Percentiles rank a stretch among this genome's conserved stretches.
Evolutionary conservation across 345 rosid genomes (phyloP).

Genomic region (Heritiera littoralis): DNA sequence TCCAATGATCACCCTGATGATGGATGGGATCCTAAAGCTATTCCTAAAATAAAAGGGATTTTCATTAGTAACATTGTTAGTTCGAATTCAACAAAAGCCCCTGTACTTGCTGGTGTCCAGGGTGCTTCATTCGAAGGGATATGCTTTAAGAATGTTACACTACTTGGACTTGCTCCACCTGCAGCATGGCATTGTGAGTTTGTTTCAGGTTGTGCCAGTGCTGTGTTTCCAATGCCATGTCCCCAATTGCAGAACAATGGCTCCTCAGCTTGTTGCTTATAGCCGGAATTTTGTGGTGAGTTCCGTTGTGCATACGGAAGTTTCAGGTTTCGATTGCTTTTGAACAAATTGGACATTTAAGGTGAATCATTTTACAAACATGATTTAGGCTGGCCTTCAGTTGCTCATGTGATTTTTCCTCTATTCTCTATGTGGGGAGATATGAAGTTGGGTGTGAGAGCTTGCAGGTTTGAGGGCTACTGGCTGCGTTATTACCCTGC

Average conservation of each 20-base stretch:
- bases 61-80: constrained; percentile 61
- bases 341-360: constrained; percentile 1
- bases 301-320: background rate
- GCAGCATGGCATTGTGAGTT: constrained; percentile 80
- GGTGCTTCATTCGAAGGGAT: constrained; percentile 61
- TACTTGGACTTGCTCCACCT: constrained; percentile 48
- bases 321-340: background rate
- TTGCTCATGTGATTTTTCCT: background rate
- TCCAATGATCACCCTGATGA: constrained; percentile 90
- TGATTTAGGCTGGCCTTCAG: background rate
- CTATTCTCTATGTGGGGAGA: constrained; percentile 1
- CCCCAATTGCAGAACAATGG: constrained; percentile 57
- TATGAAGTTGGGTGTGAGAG: background rate
- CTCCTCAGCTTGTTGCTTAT: constrained; percentile 45
- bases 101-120: constrained; percentile 66
- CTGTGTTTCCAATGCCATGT: constrained; percentile 66
- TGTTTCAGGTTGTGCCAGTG: constrained; percentile 64
- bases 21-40: constrained; percentile 79
- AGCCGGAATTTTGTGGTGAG: constrained; percentile 21
- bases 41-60: constrained; percentile 74
- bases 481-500: background rate
- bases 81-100: constrained; percentile 77
- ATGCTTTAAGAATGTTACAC: constrained; percentile 75
- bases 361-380: constrained; percentile 4
- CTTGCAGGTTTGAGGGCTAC: background rate